phyloP scores from a whole-genome alignment of 2,329 filamentous ascomycete genomes.

The Plenodomus lindquistii region DNA sequence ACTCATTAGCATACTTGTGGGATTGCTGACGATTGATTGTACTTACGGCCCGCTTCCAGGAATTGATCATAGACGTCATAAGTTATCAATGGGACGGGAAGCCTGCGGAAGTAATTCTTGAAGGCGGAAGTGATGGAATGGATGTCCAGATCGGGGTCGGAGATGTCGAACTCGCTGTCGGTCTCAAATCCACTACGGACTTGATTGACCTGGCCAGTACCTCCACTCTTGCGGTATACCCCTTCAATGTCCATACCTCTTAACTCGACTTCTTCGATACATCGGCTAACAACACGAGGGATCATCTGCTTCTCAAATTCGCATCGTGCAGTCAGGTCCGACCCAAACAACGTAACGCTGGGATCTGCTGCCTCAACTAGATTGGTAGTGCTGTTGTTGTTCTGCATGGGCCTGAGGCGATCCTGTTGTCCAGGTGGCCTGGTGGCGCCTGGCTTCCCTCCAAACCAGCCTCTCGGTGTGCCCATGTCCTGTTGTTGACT shows the following conservation, averaged over 20 bases:
- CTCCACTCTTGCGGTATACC: constrained; percentile 96
- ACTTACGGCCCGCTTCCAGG: constrained; percentile 76
- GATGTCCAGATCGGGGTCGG: constrained; percentile 90
- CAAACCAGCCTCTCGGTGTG: constrained; percentile 40
- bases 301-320: constrained; percentile 89
- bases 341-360: constrained; percentile 74
- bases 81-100: constrained; percentile 86
- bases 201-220: constrained; percentile 84
- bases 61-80: constrained; percentile 91
- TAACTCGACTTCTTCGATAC: constrained; percentile 94
- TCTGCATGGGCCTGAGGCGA: constrained; percentile 39
- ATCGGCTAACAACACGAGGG: constrained; percentile 86
- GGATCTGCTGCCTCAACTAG: constrained; percentile 32
- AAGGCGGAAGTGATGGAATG: constrained; percentile 93
- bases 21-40: not conserved
- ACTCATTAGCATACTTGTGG: constrained; percentile 4
- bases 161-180: constrained; percentile 85
- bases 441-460: constrained; percentile 24
- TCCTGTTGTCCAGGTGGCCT: constrained; percentile 20
- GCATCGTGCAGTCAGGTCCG: constrained; percentile 81
- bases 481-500: constrained; percentile 25
- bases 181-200: constrained; percentile 92
- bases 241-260: constrained; percentile 97
- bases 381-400: constrained; percentile 51
- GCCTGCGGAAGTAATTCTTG: constrained; percentile 96